phyloP scores from a whole-genome alignment of 164 flowering plant genomes.

The Magnolia officinalis region DNA sequence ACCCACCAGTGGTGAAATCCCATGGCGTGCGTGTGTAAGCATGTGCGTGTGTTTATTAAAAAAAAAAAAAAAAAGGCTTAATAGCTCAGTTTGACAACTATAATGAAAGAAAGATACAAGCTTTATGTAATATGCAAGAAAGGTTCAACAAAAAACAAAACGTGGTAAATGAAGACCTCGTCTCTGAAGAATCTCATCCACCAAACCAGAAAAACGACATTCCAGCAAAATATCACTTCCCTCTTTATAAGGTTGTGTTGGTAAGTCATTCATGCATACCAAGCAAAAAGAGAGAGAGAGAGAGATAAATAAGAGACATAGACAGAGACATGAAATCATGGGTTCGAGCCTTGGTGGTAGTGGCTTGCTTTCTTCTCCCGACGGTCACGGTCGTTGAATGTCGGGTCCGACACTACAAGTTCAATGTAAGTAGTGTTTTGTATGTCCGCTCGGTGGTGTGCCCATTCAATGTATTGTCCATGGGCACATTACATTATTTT shows the following conservation, averaged over 20 bases:
- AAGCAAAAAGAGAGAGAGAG: slow-evolving; percentile 1
- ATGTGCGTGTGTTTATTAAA: too few species aligned
- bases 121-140: slow-evolving; percentile 55
- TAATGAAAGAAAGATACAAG: neutral
- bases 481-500: neutral
- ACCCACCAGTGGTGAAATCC: too few species aligned
- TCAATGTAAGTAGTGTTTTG: slow-evolving; percentile 40
- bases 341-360: slow-evolving; percentile 27
- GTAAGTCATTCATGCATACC: neutral
- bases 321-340: slow-evolving; percentile 25
- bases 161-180: slow-evolving; percentile 9
- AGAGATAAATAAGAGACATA: neutral
- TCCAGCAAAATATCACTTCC: slow-evolving; percentile 22
- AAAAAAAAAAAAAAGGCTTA: too few species aligned
- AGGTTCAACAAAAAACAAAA: slow-evolving; percentile 6
- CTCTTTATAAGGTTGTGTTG: slow-evolving; percentile 19
- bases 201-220: slow-evolving; percentile 56
- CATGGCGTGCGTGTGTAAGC: too few species aligned
- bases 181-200: slow-evolving; percentile 23
- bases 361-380: slow-evolving; percentile 24
- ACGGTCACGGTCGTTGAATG: slow-evolving; percentile 31
- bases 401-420: slow-evolving; percentile 54
- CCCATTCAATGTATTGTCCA: neutral
- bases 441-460: neutral
- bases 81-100: too few species aligned